Conservation (phyloP, 225 moss, liverwort and hornwort genomes). For the Marchantia polymorpha region DNA sequence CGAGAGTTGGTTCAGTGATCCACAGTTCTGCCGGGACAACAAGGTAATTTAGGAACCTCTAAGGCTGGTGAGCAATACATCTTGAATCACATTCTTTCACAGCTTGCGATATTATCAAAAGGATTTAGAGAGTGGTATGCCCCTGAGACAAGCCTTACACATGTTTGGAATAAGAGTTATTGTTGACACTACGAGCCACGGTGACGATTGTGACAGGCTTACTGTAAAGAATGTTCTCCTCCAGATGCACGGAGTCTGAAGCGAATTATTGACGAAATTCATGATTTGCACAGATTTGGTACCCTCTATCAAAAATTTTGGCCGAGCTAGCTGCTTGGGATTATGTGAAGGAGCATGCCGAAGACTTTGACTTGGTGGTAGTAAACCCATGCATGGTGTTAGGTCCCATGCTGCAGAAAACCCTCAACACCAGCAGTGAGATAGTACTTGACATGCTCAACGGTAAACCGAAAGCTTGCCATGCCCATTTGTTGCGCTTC, state of each 20-base stretch:
- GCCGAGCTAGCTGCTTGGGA: constrained; percentile 21
- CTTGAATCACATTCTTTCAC: no score
- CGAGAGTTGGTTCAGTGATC: constrained; percentile 51
- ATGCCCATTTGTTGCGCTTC: no score
- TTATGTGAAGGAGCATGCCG: constrained; percentile 12
- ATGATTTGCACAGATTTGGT: neutral
- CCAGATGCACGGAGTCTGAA: no score
- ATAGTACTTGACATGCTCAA: constrained; percentile 40
- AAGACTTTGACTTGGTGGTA: constrained; percentile 29
- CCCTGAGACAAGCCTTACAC: no score
- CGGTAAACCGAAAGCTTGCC: constrained; percentile 24
- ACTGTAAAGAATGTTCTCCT: no score
- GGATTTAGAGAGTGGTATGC: no score
- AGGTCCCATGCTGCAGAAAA: constrained; percentile 59
- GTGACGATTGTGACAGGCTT: no score
- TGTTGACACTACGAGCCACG: no score
- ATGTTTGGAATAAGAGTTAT: no score
- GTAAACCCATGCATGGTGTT: constrained; percentile 22
- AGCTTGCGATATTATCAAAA: no score
- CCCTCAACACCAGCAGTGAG: constrained; percentile 65
- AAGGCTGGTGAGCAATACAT: no score
- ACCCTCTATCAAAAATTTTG: constrained; percentile 6
- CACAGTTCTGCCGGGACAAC: constrained; percentile 27
- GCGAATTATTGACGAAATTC: no score
- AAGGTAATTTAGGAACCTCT: constrained; percentile 11